phyloP scores from a whole-genome alignment of 2,329 filamentous ascomycete species.

The Teratosphaeria viscida region DNA sequence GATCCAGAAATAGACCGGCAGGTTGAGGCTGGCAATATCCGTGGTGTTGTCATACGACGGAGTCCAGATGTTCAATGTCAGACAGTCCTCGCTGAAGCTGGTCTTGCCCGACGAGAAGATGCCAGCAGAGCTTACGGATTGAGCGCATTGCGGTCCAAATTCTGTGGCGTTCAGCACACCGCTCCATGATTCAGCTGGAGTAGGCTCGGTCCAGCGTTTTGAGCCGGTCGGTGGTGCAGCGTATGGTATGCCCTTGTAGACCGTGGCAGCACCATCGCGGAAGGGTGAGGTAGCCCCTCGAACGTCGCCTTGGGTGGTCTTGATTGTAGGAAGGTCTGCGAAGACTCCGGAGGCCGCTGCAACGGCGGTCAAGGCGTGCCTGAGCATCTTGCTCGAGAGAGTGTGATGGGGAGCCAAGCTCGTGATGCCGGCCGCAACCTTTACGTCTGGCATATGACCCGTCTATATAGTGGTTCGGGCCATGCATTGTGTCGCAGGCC shows the following conservation, averaged over 20 bases:
- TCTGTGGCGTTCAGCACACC: not conserved
- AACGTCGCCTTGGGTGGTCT: not conserved
- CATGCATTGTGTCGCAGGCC: too few species aligned
- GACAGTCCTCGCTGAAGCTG: slow-evolving; percentile 20
- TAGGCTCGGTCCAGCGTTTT: not conserved
- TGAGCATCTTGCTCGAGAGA: not conserved
- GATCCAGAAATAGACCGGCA: slow-evolving; percentile 38
- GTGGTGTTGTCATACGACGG: slow-evolving; percentile 17
- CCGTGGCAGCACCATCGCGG: not conserved
- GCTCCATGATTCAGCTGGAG: not conserved
- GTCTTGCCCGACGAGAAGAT: not conserved
- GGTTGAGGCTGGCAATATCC: slow-evolving; percentile 23
- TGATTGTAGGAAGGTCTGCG: not conserved
- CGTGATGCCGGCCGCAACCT: too few species aligned
- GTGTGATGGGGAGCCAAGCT: not conserved
- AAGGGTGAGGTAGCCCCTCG: not conserved
- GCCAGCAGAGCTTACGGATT: not conserved
- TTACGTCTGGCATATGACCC: too few species aligned
- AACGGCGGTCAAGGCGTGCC: not conserved
- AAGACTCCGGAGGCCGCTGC: not conserved
- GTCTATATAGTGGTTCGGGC: too few species aligned
- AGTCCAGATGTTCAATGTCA: slow-evolving; percentile 33
- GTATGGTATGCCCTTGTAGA: not conserved
- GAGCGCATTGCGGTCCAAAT: not conserved
- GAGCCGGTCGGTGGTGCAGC: not conserved